Base-by-base conservation (phyloP, 176 grass and related monocot genomes). In the Rhynchospora breviuscula region DNA sequence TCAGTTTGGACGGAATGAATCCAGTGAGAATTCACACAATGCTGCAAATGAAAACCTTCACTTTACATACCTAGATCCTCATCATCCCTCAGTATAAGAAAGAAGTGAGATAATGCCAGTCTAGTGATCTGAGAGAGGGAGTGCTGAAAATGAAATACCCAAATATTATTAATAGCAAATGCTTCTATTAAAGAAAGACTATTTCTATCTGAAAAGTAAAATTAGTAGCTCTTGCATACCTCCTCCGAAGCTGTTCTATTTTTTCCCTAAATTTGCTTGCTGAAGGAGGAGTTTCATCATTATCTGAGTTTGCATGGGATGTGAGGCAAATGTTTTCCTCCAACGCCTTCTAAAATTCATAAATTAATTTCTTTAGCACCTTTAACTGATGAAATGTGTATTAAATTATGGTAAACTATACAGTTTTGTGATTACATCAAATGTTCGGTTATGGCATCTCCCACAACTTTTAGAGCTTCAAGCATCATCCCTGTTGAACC, bases 401-500 rank as follows among this genome's bases (percentile, higher is more conserved):
- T 22, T 54, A 45, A 19, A 60, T 82, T 82, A 48, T 67, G 66
- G 21, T 63, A 6, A 52, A 82, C 6, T 73, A 73, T 21, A 65
- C 9, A 52, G 7, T 48, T 66, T 3, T 62, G 6, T 23, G 78
- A 76, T 91, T 88, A 80, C 95, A 75, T 97, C 90, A 18, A 89
- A 87, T 17, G 79, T 56, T 48, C 84, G 79, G 25, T 90, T 84
- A 57, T 79, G 80, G 52, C 73, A 63, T 92, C 88, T 26, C 92
- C 95, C 33, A 98, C 87, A n/a, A 98, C 90, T 64, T 98, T 88
- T 21, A 98, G 79, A 66, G 90, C 62, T 89, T 98, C 87, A 64
- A 98, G 92, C 95, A 98, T 98, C 43, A 87, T 94, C 45, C 92
- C 85, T 62, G 92, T 98, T 74, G 95, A 92, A 14, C 92, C 95